Evolutionary conservation across 2,329 filamentous ascomycete genomes (phyloP).

Genomic region (Fusarium beomiforme): DNA sequence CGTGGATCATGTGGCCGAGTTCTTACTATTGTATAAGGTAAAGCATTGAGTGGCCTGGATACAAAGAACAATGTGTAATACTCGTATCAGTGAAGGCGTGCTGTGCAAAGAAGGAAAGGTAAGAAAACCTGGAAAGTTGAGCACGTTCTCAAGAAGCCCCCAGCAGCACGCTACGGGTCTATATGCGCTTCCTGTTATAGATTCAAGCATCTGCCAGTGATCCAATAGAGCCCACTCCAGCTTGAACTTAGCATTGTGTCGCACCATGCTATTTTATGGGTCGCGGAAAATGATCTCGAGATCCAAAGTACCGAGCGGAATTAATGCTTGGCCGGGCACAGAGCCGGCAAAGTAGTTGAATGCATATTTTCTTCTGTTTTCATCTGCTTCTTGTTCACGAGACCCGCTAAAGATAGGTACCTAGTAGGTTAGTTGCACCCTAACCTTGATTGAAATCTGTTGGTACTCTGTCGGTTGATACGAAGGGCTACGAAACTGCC

Average conservation of each 20-base stretch:
- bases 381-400: neutral
- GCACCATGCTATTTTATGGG: slow-evolving; percentile 19
- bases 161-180: slow-evolving; percentile 8
- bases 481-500: neutral
- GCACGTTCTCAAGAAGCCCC: neutral
- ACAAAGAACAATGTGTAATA: neutral
- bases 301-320: neutral
- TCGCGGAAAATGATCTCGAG: neutral
- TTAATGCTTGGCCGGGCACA: neutral
- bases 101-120: neutral
- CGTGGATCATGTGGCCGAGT: slow-evolving; percentile 8
- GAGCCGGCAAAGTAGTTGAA: neutral
- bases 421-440: too few species aligned
- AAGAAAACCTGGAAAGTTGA: neutral
- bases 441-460: neutral
- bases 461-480: neutral
- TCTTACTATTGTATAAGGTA: too few species aligned
- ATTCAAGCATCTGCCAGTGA: slow-evolving; percentile 24
- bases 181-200: slow-evolving; percentile 12
- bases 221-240: slow-evolving; percentile 10
- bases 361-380: neutral
- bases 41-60: neutral
- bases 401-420: neutral
- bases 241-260: slow-evolving; percentile 4
- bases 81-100: neutral